phyloP scores from a whole-genome alignment of 106 monocot species.

The Gastrodia elata region DNA sequence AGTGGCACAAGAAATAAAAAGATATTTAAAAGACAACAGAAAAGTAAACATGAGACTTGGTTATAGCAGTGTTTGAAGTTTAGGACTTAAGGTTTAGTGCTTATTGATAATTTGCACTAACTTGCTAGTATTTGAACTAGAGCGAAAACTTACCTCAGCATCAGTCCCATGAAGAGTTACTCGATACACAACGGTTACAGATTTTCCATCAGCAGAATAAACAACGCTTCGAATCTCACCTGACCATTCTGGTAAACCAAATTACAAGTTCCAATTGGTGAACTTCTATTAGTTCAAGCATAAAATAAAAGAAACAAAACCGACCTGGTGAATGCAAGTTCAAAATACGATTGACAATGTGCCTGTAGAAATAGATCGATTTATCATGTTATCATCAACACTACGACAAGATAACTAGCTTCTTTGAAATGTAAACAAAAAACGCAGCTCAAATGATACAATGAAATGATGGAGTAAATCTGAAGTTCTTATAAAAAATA shows the following conservation, averaged over 20 bases:
- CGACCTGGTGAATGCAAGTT: constrained; percentile 88
- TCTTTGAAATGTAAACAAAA: background rate
- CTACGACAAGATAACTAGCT: background rate
- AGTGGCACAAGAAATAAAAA: too few species aligned
- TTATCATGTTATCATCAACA: background rate
- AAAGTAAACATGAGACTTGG: background rate
- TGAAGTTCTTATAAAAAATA: background rate
- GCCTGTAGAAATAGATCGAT: constrained; percentile 47
- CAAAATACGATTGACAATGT: constrained; percentile 85
- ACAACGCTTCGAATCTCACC: constrained; percentile 76
- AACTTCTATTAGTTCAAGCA: background rate
- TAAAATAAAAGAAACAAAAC: background rate
- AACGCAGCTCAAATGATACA: background rate
- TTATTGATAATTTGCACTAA: background rate
- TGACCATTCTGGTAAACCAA: constrained; percentile 69
- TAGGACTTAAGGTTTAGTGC: too few species aligned
- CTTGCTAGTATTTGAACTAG: background rate
- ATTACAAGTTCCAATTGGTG: background rate
- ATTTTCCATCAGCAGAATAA: constrained; percentile 87
- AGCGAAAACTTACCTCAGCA: constrained; percentile 65
- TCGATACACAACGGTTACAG: constrained; percentile 92
- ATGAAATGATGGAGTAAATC: background rate
- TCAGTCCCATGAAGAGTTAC: constrained; percentile 93
- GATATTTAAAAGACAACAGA: too few species aligned
- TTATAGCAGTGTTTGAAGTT: too few species aligned